These are phyloP conservation scores for Zelonia costaricensis DNA, from an alignment of 208 protist species.

Conservation along the genomic window DNA sequence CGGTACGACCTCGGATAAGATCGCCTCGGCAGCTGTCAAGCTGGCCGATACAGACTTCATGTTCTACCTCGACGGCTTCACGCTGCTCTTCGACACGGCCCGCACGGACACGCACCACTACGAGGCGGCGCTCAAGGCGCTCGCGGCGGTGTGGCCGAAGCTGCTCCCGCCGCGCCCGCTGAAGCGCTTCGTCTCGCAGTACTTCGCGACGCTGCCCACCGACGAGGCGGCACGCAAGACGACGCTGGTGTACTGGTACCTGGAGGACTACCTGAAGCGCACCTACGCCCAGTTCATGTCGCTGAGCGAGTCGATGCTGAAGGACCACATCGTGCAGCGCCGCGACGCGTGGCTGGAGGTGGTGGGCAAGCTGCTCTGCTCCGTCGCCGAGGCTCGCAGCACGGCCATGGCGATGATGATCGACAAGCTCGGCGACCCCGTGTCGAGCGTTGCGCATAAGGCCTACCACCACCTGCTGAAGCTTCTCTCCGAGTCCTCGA, in stretches of 20 bases:
- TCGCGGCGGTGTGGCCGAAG: conserved; percentile 87
- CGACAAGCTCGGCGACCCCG: conserved; percentile 90
- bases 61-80: conserved; percentile 91
- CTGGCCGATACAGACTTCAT: conserved; percentile 92
- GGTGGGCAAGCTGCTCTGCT: conserved; percentile 84
- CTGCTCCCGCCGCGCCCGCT: conserved; percentile 82
- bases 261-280: conserved; percentile 92
- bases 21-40: conserved; percentile 89
- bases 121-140: conserved; percentile 87
- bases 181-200: conserved; percentile 88
- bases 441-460: conserved; percentile 71
- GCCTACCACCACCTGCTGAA: conserved; percentile 87
- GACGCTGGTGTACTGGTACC: conserved; percentile 90
- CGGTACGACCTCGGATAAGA: conserved; percentile 87
- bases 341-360: conserved; percentile 87
- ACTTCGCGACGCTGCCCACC: conserved; percentile 89
- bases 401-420: conserved; percentile 89
- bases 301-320: conserved; percentile 88
- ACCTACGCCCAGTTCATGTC: conserved; percentile 90
- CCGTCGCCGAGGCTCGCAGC: conserved; percentile 77
- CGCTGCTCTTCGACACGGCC: conserved; percentile 88
- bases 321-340: conserved; percentile 82
- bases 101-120: conserved; percentile 91
- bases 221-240: conserved; percentile 55
- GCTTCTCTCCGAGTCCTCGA: conserved; percentile 86